phyloP scores from a whole-genome alignment of 2,329 filamentous ascomycete genomes.

The Pyrenochaeta sp. region DNA sequence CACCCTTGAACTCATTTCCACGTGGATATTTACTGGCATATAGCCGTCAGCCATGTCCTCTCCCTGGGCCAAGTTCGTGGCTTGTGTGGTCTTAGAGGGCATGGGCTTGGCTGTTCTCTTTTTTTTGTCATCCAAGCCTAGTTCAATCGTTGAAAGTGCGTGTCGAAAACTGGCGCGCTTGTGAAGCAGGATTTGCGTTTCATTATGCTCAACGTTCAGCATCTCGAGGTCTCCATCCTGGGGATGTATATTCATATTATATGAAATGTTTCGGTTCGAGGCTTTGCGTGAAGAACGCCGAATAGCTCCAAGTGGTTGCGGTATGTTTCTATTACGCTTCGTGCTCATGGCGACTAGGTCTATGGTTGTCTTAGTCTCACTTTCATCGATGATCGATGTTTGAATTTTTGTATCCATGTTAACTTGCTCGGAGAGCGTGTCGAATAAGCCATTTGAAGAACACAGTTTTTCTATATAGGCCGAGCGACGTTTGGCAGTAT shows the following conservation, averaged over 20 bases:
- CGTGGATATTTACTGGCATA: no score
- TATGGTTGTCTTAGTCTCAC: slow-evolving; percentile 5
- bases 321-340: slow-evolving; percentile 12
- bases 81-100: background rate
- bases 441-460: slow-evolving; percentile 4
- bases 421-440: background rate
- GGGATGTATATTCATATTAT: slow-evolving; percentile 39
- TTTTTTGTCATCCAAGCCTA: background rate
- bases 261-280: slow-evolving; percentile 23
- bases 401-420: slow-evolving; percentile 7
- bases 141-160: background rate
- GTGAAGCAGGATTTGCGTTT: background rate
- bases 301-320: slow-evolving; percentile 8
- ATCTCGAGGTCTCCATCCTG: slow-evolving; percentile 33
- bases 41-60: no score
- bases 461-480: slow-evolving; percentile 25
- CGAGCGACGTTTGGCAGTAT: slow-evolving; percentile 36
- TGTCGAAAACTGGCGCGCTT: slow-evolving; percentile 3
- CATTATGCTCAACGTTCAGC: slow-evolving; percentile 9
- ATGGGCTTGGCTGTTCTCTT: background rate
- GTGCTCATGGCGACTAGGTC: slow-evolving; percentile 11
- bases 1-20: no score
- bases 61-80: no score
- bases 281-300: slow-evolving; percentile 37
- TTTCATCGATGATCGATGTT: slow-evolving; percentile 6